Evolutionary conservation across 352 stramenopile genomes (phyloP).

Genomic region (Pythium myriotylum): DNA sequence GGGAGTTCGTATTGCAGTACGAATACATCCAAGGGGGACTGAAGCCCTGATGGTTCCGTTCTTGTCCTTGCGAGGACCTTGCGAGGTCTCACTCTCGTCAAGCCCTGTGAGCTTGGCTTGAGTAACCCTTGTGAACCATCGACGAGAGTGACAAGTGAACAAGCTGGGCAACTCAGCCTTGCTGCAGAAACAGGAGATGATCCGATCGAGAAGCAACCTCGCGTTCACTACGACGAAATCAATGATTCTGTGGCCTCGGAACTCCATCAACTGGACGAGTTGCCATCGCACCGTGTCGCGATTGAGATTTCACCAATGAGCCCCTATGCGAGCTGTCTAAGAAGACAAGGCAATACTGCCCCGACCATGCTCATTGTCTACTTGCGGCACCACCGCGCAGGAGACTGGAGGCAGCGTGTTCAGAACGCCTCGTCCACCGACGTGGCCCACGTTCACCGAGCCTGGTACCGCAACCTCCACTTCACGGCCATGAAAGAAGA

Average conservation of each 20-base stretch:
- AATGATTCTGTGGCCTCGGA: conserved; percentile 25
- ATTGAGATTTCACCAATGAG: too few relatives aligned
- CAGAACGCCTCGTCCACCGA: background rate
- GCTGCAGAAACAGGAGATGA: conserved; percentile 7
- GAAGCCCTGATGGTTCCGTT: too few relatives aligned
- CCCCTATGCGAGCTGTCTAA: conserved; percentile 39
- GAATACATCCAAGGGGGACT: too few relatives aligned
- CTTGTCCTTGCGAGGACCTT: too few relatives aligned
- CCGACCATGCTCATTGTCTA: conserved; percentile 42
- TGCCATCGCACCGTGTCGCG: too few relatives aligned
- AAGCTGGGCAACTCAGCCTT: background rate
- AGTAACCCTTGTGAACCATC: background rate
- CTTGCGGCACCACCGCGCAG: conserved; percentile 5
- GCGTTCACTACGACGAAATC: conserved; percentile 16
- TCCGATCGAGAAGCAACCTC: conserved; percentile 23
- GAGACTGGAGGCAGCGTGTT: conserved; percentile 3
- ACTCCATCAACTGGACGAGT: conserved; percentile 37
- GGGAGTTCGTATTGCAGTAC: too few relatives aligned
- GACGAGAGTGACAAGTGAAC: background rate
- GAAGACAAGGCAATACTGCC: conserved; percentile 36
- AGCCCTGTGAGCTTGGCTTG: conserved; percentile 1
- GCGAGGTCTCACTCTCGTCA: background rate
- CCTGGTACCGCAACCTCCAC: conserved; percentile 6
- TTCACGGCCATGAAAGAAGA: background rate
- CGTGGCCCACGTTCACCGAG: background rate